These are phyloP conservation scores for Alternaria sp. DNA, from an alignment of 2,329 filamentous ascomycete genomes.

Conservation along the genomic window DNA sequence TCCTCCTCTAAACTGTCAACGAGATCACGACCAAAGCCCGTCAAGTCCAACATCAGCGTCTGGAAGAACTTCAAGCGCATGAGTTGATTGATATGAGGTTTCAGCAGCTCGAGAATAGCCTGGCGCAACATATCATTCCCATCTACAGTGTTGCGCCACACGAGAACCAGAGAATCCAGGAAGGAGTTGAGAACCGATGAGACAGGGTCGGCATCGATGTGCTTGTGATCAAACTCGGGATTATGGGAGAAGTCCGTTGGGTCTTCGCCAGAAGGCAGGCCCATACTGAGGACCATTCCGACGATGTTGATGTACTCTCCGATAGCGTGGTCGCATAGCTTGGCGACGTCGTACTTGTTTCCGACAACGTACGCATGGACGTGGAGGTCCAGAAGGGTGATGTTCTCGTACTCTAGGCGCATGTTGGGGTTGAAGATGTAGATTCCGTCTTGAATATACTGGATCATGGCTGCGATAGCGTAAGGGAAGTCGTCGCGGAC, in stretches of 20 bases:
- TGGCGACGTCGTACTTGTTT: conserved; percentile 25
- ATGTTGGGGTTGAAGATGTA: conserved; percentile 25
- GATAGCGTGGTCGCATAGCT: conserved; percentile 17
- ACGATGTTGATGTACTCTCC: conserved; percentile 19
- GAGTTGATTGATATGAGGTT: conserved; percentile 17
- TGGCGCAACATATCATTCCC: conserved; percentile 22
- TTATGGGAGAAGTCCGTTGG: not conserved
- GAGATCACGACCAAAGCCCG: conserved; percentile 22
- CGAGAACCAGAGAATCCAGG: conserved; percentile 28
- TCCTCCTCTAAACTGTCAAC: conserved; percentile 24
- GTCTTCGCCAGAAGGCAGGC: not conserved
- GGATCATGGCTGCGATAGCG: conserved; percentile 24
- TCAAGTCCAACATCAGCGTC: conserved; percentile 20
- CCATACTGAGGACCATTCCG: conserved; percentile 10
- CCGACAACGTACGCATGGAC: conserved; percentile 33
- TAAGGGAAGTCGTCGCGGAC: conserved; percentile 31
- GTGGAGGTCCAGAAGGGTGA: conserved; percentile 33
- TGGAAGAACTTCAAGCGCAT: conserved; percentile 21
- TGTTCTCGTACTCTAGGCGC: conserved; percentile 12
- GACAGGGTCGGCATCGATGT: not conserved
- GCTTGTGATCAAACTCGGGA: not conserved
- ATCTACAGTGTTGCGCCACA: conserved; percentile 28
- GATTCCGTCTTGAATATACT: conserved; percentile 24
- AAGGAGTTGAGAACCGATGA: conserved; percentile 14
- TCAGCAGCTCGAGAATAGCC: conserved; percentile 24